phyloP scores from a whole-genome alignment of 2,329 filamentous ascomycete species.

The Fusarium beomiforme region DNA sequence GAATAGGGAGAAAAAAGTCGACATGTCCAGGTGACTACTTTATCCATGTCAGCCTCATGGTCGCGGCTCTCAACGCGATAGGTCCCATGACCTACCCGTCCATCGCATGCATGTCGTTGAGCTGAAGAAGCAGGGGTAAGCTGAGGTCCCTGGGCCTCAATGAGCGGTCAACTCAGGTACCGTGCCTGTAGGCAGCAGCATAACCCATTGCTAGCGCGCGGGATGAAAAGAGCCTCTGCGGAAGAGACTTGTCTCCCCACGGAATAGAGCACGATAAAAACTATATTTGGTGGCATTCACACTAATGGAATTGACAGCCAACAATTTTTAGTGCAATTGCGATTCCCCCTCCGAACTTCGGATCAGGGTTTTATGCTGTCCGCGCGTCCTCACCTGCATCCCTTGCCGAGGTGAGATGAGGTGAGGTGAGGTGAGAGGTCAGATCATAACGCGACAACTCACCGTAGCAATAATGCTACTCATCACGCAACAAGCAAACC shows the following conservation, averaged over 20 bases:
- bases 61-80: slow-evolving; percentile 18
- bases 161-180: slow-evolving; percentile 26
- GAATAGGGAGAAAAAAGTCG: neutral
- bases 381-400: neutral
- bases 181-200: slow-evolving; percentile 16
- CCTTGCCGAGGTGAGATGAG: neutral
- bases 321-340: neutral
- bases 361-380: neutral
- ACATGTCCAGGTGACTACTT: slow-evolving; percentile 17
- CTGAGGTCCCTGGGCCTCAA: slow-evolving; percentile 5
- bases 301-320: neutral
- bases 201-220: neutral
- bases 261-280: neutral
- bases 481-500: neutral
- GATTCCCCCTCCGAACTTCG: neutral
- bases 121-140: slow-evolving; percentile 30
- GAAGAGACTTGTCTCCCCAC: neutral
- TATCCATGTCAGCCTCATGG: slow-evolving; percentile 27
- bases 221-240: neutral
- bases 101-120: slow-evolving; percentile 1
- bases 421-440: neutral
- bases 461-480: neutral
- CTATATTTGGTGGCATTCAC: neutral
- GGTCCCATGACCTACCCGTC: slow-evolving; percentile 8
- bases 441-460: neutral